Percentiles rank a stretch among this genome's conserved stretches.
These are phyloP conservation scores for Capronia coronata DNA, from an alignment of 2,329 filamentous ascomycete genomes.

Conservation along the genomic window DNA sequence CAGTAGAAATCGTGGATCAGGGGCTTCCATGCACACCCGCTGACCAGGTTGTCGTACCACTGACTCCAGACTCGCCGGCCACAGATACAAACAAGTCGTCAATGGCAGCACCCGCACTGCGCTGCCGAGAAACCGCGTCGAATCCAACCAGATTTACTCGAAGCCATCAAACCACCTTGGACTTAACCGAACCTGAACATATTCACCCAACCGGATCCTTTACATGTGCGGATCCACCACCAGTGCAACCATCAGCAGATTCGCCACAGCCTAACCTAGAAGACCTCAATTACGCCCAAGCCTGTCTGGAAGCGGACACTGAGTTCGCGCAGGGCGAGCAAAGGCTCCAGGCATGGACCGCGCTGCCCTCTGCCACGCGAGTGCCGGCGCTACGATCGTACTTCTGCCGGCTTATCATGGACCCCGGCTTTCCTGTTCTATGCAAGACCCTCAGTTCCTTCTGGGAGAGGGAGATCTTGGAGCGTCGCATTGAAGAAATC, in stretches of 20 bases:
- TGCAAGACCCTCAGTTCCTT: slow-evolving; percentile 38
- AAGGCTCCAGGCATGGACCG: slow-evolving; percentile 4
- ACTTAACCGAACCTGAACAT: background rate
- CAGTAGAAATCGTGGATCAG: background rate
- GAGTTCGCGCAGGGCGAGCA: background rate
- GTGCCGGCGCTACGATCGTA: slow-evolving; percentile 31
- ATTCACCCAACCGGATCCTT: background rate
- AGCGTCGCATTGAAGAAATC: background rate
- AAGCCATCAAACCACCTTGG: background rate
- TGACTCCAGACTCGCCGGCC: slow-evolving; percentile 13
- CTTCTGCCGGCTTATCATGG: slow-evolving; percentile 39
- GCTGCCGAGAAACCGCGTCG: background rate
- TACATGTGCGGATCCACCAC: background rate
- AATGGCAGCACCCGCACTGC: background rate
- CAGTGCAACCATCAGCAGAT: background rate
- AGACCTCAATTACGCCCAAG: background rate
- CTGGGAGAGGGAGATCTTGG: slow-evolving; percentile 30
- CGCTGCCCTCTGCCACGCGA: background rate
- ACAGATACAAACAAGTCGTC: background rate
- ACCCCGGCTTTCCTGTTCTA: slow-evolving; percentile 37
- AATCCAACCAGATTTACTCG: background rate
- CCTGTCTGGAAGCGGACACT: slow-evolving; percentile 1
- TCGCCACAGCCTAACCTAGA: background rate
- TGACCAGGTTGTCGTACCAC: slow-evolving; percentile 15
- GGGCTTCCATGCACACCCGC: slow-evolving; percentile 18